Percentiles rank a stretch among this genome's conserved stretches.
Conservation (phyloP, 2,329 filamentous ascomycete genomes). For the Metarhizium guizhouense region DNA sequence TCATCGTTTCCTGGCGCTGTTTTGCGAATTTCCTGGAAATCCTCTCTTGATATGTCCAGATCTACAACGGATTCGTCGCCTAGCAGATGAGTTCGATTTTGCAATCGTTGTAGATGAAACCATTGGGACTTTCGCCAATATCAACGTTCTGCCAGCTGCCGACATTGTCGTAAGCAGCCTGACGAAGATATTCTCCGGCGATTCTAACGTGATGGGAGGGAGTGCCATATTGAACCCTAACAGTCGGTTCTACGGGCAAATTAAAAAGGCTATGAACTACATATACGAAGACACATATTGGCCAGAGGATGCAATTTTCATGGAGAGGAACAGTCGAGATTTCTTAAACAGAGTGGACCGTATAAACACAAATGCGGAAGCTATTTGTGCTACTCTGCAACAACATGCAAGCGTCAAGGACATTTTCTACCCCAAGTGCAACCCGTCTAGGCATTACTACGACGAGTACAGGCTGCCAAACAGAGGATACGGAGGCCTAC, state of each 20-base stretch:
- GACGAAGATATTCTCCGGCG: constrained; percentile 95
- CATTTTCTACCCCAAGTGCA: constrained; percentile 81
- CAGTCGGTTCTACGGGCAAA: constrained; percentile 55
- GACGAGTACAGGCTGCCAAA: constrained; percentile 64
- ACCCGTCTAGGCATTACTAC: constrained; percentile 60
- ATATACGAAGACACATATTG: constrained; percentile 87
- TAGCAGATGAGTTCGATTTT: constrained; percentile 82
- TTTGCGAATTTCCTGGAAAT: constrained; percentile 93
- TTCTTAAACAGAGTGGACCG: constrained; percentile 75
- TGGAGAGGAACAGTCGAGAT: constrained; percentile 93
- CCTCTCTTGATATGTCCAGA: constrained; percentile 81
- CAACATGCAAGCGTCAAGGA: constrained; percentile 57
- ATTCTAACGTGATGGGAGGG: constrained; percentile 97
- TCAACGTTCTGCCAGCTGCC: constrained; percentile 81
- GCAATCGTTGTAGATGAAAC: constrained; percentile 91
- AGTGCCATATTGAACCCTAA: constrained; percentile 57
- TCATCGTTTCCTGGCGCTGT: constrained; percentile 72
- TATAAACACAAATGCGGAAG: constrained; percentile 79
- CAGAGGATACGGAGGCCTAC: constrained; percentile 82
- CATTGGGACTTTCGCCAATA: constrained; percentile 91
- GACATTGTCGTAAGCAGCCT: constrained; percentile 92
- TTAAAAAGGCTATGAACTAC: constrained; percentile 57
- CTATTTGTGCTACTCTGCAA: constrained; percentile 64
- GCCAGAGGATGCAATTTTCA: constrained; percentile 87
- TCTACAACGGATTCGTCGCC: constrained; percentile 64